Percentiles rank a stretch among this genome's conserved stretches.
Evolutionary conservation across 1,284 basidiomycete species (phyloP).

Genomic region (Sporisorium sorghi): DNA sequence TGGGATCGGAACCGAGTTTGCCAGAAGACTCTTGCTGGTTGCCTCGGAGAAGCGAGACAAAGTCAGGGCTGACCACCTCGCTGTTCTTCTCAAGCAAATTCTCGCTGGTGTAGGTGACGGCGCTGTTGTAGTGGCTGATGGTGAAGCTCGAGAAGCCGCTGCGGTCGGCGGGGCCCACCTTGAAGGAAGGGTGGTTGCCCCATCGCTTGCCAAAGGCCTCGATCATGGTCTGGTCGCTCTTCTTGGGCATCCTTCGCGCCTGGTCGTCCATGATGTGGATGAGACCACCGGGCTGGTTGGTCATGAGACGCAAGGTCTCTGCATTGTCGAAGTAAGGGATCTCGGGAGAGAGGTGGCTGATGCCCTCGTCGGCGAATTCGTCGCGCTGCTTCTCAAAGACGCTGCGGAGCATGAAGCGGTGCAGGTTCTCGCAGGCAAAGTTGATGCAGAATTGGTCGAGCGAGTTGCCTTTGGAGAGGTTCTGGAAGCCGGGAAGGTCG

Average conservation of each 20-base stretch:
- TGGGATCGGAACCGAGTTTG: constrained; percentile 60
- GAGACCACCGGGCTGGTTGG: constrained; percentile 87
- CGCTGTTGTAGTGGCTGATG: constrained; percentile 88
- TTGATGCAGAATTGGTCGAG: constrained; percentile 97
- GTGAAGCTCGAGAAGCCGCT: constrained; percentile 88
- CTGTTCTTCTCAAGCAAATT: constrained; percentile 89
- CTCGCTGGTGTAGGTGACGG: constrained; percentile 90
- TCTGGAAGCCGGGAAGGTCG: constrained; percentile 86
- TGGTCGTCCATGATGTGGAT: constrained; percentile 99
- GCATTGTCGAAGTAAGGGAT: constrained; percentile 90
- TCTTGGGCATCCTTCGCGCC: constrained; percentile 84
- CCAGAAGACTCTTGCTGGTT: constrained; percentile 54
- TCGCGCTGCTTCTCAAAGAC: constrained; percentile 82
- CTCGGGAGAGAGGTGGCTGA: constrained; percentile 78
- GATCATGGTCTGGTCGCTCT: constrained; percentile 92
- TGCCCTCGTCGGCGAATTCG: constrained; percentile 88
- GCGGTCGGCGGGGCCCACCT: constrained; percentile 72
- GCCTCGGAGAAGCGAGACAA: constrained; percentile 87
- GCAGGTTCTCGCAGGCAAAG: constrained; percentile 90
- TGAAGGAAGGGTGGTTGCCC: constrained; percentile 90
- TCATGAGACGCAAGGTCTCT: constrained; percentile 86
- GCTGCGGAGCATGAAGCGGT: constrained; percentile 82
- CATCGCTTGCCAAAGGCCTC: constrained; percentile 93
- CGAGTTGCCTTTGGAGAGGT: constrained; percentile 80
- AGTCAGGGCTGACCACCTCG: constrained; percentile 90